These are phyloP conservation scores for Ogataea methylovora DNA, from an alignment of 805 yeast genomes.

Conservation along the genomic window DNA sequence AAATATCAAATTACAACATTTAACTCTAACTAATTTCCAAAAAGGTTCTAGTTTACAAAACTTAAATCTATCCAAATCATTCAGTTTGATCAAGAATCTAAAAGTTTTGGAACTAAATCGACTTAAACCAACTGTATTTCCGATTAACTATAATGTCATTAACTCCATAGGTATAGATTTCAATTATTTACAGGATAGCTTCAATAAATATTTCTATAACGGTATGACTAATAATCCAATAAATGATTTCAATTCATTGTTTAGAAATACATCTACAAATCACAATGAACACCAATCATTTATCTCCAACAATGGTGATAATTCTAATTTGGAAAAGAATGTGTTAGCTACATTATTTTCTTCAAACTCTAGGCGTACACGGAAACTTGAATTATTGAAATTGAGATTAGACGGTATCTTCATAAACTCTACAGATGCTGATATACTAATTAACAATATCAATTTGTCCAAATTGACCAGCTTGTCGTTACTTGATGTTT, in stretches of 20 bases:
- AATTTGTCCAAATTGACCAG: constrained; percentile 9
- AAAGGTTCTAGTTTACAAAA: constrained; percentile 2
- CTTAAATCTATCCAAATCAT: constrained; percentile 1
- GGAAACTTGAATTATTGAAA: constrained; percentile 7
- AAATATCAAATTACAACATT: constrained; percentile 3
- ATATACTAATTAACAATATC: constrained; percentile 5
- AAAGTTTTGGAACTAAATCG: constrained; percentile 8
- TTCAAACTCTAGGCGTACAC: background rate
- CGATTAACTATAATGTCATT: constrained; percentile 7
- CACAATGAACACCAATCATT: constrained; percentile 1
- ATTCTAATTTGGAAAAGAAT: background rate
- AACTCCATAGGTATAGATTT: constrained; percentile 10
- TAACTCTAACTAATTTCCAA: constrained; percentile 6
- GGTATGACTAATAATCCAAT: constrained; percentile 9
- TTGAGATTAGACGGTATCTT: constrained; percentile 10
- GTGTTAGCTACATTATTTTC: background rate
- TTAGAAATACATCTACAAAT: constrained; percentile 2
- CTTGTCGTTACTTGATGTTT: constrained; percentile 11
- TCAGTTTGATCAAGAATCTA: constrained; percentile 2
- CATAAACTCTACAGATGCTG: constrained; percentile 9
- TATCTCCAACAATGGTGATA: constrained; percentile 1
- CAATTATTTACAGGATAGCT: constrained; percentile 10
- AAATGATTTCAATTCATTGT: constrained; percentile 6
- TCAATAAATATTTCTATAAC: constrained; percentile 11
- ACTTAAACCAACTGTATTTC: constrained; percentile 5